phyloP scores from a whole-genome alignment of 441 rosid species.

The Oxalis stricta region DNA sequence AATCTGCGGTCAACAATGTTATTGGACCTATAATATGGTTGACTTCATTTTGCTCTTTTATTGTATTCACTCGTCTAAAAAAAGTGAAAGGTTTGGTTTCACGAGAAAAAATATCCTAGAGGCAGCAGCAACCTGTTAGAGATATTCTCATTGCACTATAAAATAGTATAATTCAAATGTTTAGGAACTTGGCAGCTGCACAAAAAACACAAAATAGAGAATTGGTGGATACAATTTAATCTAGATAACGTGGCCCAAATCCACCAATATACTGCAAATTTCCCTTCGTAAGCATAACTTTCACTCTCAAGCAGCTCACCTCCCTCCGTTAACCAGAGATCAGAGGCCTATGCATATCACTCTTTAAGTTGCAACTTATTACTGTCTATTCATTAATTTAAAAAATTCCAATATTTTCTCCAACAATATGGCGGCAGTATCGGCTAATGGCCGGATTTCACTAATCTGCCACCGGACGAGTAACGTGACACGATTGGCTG shows the following conservation, averaged over 20 bases:
- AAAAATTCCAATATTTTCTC: constrained; percentile 17
- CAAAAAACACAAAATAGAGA: background rate
- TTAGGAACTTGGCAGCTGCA: background rate
- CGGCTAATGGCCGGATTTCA: constrained; percentile 47
- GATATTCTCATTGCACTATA: too few species aligned
- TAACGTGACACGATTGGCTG: constrained; percentile 17
- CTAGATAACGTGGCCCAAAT: constrained; percentile 61
- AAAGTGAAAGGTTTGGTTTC: too few species aligned
- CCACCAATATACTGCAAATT: constrained; percentile 20
- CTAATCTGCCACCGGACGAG: constrained; percentile 33
- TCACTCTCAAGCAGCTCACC: constrained; percentile 1
- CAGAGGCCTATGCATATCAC: constrained; percentile 2
- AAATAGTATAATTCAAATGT: too few species aligned
- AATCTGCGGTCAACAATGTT: too few species aligned
- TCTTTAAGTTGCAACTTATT: constrained; percentile 11
- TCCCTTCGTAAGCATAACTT: constrained; percentile 14
- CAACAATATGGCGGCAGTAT: constrained; percentile 30
- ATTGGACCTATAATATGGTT: too few species aligned
- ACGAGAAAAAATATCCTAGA: too few species aligned
- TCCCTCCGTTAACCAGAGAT: background rate
- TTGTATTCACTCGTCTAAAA: too few species aligned
- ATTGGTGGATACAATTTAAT: constrained; percentile 48
- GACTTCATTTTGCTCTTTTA: too few species aligned
- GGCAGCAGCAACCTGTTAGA: background rate
- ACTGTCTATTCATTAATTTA: too few species aligned